A percentile compares a stretch with the other conserved stretches of the same genome.
phyloP scores from a whole-genome alignment of 208 protist species.

The Strigomonas culicis region DNA sequence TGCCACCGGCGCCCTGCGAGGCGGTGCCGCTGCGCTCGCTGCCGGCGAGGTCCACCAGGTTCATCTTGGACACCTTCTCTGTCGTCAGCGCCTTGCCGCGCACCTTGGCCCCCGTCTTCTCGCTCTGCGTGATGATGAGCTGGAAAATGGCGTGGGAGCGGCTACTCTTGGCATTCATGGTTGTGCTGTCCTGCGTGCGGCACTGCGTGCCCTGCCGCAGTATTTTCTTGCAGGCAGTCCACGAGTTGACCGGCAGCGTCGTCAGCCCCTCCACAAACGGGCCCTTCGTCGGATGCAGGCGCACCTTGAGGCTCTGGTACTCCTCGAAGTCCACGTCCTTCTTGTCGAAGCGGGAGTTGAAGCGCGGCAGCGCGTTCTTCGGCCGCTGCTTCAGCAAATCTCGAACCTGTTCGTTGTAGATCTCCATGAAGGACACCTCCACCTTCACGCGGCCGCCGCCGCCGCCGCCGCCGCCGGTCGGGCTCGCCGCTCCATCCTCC shows the following conservation, averaged over 20 bases:
- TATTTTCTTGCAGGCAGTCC: conserved; percentile 56
- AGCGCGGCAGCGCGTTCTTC: conserved; percentile 49
- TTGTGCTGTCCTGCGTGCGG: conserved; percentile 71
- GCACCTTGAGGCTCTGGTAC: conserved; percentile 61
- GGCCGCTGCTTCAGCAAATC: conserved; percentile 73
- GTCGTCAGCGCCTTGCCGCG: conserved; percentile 60
- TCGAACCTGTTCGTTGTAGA: conserved; percentile 84
- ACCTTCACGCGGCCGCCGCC: conserved; percentile 18
- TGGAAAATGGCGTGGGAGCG: conserved; percentile 96
- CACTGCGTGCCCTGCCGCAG: conserved; percentile 65
- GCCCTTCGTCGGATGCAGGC: conserved; percentile 57
- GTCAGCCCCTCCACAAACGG: conserved; percentile 81
- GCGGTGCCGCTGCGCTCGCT: conserved; percentile 35
- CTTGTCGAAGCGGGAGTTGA: conserved; percentile 54
- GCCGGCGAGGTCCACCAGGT: conserved; percentile 80
- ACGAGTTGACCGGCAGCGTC: conserved; percentile 53
- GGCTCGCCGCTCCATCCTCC: not conserved
- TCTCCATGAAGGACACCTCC: conserved; percentile 82
- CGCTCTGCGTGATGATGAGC: conserved; percentile 71
- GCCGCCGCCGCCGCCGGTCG: not conserved
- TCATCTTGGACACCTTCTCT: conserved; percentile 55
- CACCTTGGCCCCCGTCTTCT: conserved; percentile 47
- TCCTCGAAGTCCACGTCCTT: conserved; percentile 43
- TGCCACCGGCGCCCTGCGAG: not conserved
- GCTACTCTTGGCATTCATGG: conserved; percentile 88